Evolutionary conservation across 2,329 filamentous ascomycete species (phyloP), one percentile per base, ranked within the genome.

Genomic region (Alternaria ethzedia): DNA sequence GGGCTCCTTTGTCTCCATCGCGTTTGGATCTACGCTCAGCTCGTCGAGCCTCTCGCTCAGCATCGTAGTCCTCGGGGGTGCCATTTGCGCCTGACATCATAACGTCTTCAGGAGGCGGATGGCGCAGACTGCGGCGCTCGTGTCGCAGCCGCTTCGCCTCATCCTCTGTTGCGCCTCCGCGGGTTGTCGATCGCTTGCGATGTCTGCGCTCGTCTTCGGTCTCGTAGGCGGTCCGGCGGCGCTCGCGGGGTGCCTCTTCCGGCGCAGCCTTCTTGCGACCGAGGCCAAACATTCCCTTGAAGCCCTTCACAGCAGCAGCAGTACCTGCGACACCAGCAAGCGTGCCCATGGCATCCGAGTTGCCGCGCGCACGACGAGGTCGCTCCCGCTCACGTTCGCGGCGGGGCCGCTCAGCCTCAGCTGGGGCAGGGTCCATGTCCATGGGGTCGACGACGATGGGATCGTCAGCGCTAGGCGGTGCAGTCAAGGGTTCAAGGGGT

Each of bases 271-370:
- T 76, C 75, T 79, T 79, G 57, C 72, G 76, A 28, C 76, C 73
- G 57, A 83, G 66, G 4, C 83, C 83, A 54, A 85, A 80, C 65
- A 74, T 83, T n/a, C 86, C 85, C 81, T 88, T 86, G 15, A 89
- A 78, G 21, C 87, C 86, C 59, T 83, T 81, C 58, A 85, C 85
- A 56, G 88, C 79, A 15, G 74, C 75, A 59, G 74, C 75, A 59
- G 71, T 73, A 30, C 72, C 70, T 26, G 73, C 73, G 32, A 77
- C 75, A 43, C 71, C 69, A 50, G 71, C 73, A 63, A 76, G 65
- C 17, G 74, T 72, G 73, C 89, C 91, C 75, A 87, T 90, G 4
- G 88, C 84, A 57, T 82, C 86, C 5, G 90, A 90, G 68, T 85
- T 87, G 41, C 88, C 86, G 88, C 50, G 89, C 71, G 36, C 86